phyloP scores from a whole-genome alignment of 805 yeast species.

The Blastobotrys mokoenaii region DNA sequence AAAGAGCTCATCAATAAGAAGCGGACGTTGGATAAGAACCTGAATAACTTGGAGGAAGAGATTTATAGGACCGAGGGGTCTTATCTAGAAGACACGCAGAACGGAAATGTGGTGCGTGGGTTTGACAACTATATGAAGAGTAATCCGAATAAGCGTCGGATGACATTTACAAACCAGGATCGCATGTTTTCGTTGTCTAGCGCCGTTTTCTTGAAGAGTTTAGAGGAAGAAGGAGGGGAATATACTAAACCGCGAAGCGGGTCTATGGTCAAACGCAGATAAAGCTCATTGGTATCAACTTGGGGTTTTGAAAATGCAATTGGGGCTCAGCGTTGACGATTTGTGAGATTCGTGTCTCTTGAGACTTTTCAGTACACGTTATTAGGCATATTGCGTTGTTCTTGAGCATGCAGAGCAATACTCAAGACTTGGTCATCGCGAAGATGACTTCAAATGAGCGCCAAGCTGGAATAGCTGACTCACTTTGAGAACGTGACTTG shows the following conservation, averaged over 20 bases:
- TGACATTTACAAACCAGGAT: conserved; percentile 53
- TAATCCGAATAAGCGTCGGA: conserved; percentile 40
- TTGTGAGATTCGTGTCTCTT: no score
- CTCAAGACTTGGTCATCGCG: no score
- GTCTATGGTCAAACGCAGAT: neutral
- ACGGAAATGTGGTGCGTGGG: conserved; percentile 84
- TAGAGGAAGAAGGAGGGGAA: conserved; percentile 27
- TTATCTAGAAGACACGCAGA: conserved; percentile 62
- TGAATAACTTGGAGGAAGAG: conserved; percentile 58
- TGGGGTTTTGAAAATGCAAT: no score
- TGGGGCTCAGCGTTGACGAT: no score
- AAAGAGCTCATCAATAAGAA: conserved; percentile 55
- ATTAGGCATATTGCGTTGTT: no score
- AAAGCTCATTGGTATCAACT: neutral
- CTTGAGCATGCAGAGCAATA: no score
- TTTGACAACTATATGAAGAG: conserved; percentile 69
- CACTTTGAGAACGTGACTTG: no score
- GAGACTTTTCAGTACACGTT: no score
- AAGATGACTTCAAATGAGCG: no score
- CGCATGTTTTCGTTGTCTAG: conserved; percentile 74
- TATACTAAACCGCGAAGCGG: no score
- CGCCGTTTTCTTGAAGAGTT: conserved; percentile 50
- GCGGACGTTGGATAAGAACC: conserved; percentile 50
- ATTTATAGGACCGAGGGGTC: conserved; percentile 71
- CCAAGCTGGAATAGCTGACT: no score